Evolutionary conservation across 371 early-diverging fungal species (phyloP), one percentile per base, ranked within the genome.

Genomic region (Rhizopus microsporus): DNA sequence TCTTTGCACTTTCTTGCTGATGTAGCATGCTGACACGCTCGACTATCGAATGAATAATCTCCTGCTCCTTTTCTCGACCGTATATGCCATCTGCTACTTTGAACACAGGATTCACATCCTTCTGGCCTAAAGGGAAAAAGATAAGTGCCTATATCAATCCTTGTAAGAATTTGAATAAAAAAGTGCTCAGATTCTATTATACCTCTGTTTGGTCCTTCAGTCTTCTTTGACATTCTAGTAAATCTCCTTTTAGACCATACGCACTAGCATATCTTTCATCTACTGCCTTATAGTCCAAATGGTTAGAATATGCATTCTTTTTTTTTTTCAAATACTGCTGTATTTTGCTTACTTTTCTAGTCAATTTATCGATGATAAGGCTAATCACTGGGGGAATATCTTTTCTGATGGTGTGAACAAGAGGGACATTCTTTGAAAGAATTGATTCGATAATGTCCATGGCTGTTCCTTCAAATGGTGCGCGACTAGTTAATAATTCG

Each of bases 201-300:
- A 64, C 60, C 16, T 49, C 39, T n/a, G 64, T 32, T 6, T 45
- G 54, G 7, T 33, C 13, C 8, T 52, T 55, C 15, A 84, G 47
- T n/a, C 65, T 65, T 34, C 64, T 69, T 33, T 77, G 53, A 48
- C 82, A 84, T 29, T 71, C 75, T 8, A 78, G 49, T 8, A 84
- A 69, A 58, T 84, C 84, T 40, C 81, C 77, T 37, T 74, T 71
- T 47, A 84, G 60, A 0, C 84, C 84, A 51, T 75, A 78, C 3
- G 80, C 81, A 46, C 78, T 84, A 39, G 74, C 75, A 48, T 84
- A 84, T 37, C 84, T 65, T 51, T 76, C 78, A 52, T 78, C 78
- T 13, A 82, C 82, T 55, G 79, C 74, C 82, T 83, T 23, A 48
- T 13, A 44, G 5, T 9, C 10, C n/a, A 5, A 30, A 4, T 16